phyloP scores from a whole-genome alignment of 352 stramenopile genomes.

The Aphanomyces stellatus region DNA sequence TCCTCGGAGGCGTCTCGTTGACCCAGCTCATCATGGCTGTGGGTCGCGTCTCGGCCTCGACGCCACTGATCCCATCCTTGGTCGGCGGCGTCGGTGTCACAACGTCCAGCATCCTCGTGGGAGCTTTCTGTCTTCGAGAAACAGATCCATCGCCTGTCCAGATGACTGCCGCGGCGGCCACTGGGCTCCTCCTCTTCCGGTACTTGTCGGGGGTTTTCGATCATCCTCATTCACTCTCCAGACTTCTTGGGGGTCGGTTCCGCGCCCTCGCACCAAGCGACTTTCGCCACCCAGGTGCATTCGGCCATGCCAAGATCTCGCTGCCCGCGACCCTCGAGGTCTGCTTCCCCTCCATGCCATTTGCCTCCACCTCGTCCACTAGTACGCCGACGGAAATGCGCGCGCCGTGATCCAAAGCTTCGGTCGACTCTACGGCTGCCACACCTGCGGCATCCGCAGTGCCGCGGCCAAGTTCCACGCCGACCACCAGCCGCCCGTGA shows the following conservation, averaged over 20 bases:
- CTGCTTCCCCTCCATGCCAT: background rate
- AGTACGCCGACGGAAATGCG: slow-evolving; percentile 53
- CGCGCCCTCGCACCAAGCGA: slow-evolving; percentile 64
- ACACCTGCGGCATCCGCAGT: slow-evolving; percentile 66
- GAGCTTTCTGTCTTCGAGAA: slow-evolving; percentile 40
- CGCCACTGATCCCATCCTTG: slow-evolving; percentile 31
- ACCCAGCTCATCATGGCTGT: slow-evolving; percentile 42
- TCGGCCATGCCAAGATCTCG: slow-evolving; percentile 66
- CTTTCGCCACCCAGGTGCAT: slow-evolving; percentile 64
- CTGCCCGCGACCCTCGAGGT: slow-evolving; percentile 53
- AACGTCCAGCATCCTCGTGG: slow-evolving; percentile 32
- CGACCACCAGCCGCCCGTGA: slow-evolving; percentile 62
- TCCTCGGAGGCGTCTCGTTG: slow-evolving; percentile 34
- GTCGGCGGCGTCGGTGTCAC: slow-evolving; percentile 37
- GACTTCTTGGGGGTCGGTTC: slow-evolving; percentile 60
- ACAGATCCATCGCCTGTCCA: slow-evolving; percentile 19
- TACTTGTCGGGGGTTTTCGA: background rate
- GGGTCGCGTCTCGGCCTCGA: slow-evolving; percentile 37
- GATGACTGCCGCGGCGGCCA: slow-evolving; percentile 23
- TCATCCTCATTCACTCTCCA: slow-evolving; percentile 56
- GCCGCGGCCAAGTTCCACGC: slow-evolving; percentile 56
- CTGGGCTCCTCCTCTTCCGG: slow-evolving; percentile 12
- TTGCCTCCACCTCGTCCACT: background rate
- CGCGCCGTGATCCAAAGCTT: slow-evolving; percentile 71
- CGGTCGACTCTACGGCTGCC: slow-evolving; percentile 66